Percentiles rank a stretch among this genome's conserved stretches.
Evolutionary conservation across 345 rosid genomes (phyloP).

Genomic region (Camelina sativa): DNA sequence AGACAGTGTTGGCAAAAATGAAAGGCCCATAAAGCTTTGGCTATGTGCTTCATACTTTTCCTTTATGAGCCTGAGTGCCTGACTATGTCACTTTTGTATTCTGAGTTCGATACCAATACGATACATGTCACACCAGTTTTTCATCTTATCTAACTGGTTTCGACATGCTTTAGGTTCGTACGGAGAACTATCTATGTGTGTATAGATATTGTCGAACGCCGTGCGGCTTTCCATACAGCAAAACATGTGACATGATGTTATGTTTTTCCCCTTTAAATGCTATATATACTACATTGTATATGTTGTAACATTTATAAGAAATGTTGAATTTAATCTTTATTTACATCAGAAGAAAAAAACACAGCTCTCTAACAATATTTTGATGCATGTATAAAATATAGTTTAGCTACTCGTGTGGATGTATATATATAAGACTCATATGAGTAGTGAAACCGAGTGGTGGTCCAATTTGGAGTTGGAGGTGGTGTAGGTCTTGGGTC

Average conservation of each 20-base stretch:
- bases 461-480: constrained; percentile 38
- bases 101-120: background rate
- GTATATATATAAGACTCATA: background rate
- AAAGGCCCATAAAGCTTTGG: too few species aligned
- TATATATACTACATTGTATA: too few species aligned
- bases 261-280: background rate
- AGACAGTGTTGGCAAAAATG: too few species aligned
- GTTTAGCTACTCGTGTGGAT: constrained; percentile 20
- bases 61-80: too few species aligned
- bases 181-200: background rate
- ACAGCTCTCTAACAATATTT: background rate
- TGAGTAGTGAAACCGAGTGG: constrained; percentile 36
- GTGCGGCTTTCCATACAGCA: background rate
- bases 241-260: background rate
- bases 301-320: background rate
- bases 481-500: constrained; percentile 38
- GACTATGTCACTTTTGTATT: too few species aligned
- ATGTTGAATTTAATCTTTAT: background rate
- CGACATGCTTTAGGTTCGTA: background rate
- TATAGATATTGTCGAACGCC: background rate
- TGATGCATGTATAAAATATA: background rate
- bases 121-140: background rate
- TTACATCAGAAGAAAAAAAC: background rate
- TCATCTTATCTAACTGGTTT: background rate
- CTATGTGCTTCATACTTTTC: too few species aligned